Evolutionary conservation across 257 asterid species (phyloP), one percentile per base, ranked within the genome.

Genomic region (Scutellaria barbata): DNA sequence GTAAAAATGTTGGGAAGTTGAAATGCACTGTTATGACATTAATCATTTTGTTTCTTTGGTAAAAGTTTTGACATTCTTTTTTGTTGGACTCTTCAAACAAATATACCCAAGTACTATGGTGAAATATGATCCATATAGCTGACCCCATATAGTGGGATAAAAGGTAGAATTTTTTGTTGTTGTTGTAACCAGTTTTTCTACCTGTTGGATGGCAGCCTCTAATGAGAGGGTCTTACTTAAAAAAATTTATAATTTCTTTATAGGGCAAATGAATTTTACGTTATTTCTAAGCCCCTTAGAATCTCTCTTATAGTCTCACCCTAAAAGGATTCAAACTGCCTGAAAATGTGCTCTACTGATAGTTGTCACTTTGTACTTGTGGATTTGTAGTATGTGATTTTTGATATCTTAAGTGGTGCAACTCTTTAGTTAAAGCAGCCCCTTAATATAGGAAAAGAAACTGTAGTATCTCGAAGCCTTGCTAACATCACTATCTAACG

Each of bases 161-260:
- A 30, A 5, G 35, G 35, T 30, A 4, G 35, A 30, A 1, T 30
- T 30, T 30, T 30, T 30, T 30, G 25, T 22, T 22, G 25, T 22
- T 22, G 25, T 6, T 56, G 17, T 7, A 39, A 46, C 20, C 58
- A 70, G 14, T 63, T 22, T 60, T 52, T 35, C 59, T 30, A 43
- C 11, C 13, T 64, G 85, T 60, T 30, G 53, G 13, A n/a, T 33
- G 55, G 48, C 56, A 43, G 51, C 80, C 10, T 52, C 47, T 51
- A 53, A 4, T 64, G 50, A 58, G 74, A 62, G 59, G 42, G 51
- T 64, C 65, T 41, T 63, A 14, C 72, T 61, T 33, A 22, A 58
- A n/a, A 58, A 17, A 33, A 41, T 48, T 46, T 60, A 42, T 25
- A 55, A 12, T 41, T 9, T 39, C 60, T 16, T 14, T 13, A 55